Conservation (phyloP, 495 filamentous ascomycete species). For the Talaromyces adpressus region DNA sequence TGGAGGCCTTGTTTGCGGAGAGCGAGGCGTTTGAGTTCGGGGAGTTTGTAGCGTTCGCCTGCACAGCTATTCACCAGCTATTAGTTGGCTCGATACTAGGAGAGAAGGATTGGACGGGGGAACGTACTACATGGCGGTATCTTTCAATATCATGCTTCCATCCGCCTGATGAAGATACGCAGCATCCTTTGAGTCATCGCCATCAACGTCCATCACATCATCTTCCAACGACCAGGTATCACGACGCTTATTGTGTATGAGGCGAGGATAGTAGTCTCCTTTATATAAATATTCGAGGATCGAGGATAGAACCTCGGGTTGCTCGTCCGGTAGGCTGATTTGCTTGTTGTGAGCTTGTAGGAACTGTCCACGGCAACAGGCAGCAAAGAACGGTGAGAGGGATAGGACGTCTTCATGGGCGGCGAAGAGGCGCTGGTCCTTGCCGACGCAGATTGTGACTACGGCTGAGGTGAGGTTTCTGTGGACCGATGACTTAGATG, state of each 20-base stretch:
- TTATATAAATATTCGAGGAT: constrained; percentile 91
- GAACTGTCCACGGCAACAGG: constrained; percentile 50
- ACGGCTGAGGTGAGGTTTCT: constrained; percentile 53
- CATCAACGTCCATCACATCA: constrained; percentile 23
- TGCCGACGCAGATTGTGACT: constrained; percentile 72
- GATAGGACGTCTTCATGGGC: constrained; percentile 82
- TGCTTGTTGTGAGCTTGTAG: constrained; percentile 58
- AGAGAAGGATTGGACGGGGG: not conserved
- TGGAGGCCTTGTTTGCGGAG: constrained; percentile 83
- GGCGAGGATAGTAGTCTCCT: constrained; percentile 81
- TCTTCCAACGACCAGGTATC: constrained; percentile 69
- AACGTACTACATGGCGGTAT: constrained; percentile 73
- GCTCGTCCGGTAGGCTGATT: constrained; percentile 74
- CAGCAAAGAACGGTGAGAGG: constrained; percentile 68
- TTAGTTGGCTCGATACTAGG: constrained; percentile 5
- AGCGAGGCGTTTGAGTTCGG: constrained; percentile 74
- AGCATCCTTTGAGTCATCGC: constrained; percentile 39
- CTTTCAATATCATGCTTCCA: constrained; percentile 66
- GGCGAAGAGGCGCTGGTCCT: constrained; percentile 75
- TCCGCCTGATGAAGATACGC: constrained; percentile 62
- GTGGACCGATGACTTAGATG: not conserved
- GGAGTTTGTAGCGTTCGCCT: constrained; percentile 72
- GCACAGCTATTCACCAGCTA: constrained; percentile 46
- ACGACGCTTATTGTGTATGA: constrained; percentile 61
- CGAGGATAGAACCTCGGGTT: constrained; percentile 84